Evolutionary conservation across 176 grass and related monocot species (phyloP), one percentile per base, ranked within the genome.

Genomic region (Eleusine coracana): DNA sequence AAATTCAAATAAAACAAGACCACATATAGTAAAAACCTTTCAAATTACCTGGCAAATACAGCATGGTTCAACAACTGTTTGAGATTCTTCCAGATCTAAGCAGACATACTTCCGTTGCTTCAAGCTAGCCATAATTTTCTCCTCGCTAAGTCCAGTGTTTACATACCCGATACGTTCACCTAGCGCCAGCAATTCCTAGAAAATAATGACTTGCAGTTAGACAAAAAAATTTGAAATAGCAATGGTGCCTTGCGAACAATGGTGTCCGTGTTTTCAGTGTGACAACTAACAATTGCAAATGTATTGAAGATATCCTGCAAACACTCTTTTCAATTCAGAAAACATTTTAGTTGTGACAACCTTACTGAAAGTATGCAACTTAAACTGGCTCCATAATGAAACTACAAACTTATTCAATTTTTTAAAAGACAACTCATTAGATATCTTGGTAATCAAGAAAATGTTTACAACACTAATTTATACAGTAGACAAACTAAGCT

Each of bases 101-200:
- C 77, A 37, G 25, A 86, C 56, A 78, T 75, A 88, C 29, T 80
- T 88, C 86, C 86, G 80, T 69, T 93, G 88, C 64, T 89, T 90
- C 90, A 96, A 71, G 75, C 80, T 83, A 75, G 46, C 77, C 54
- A 79, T 83, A 76, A 90, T 86, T 71, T 82, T 90, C 39, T 96
- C 90, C 80, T 96, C 93, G 12, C 12, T 87, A 62, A 96, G 88
- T 66, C 93, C 93, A 42, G 93, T 96, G 80, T 71, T 96, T 61
- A 96, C 93, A 80, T 89, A 81, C 37, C 93, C 93, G 68, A 96
- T 96, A 18, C 86, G 88, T 75, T 96, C 93, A 81, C 91, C 93
- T 51, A 96, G 79, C 67, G 93, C 90, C 80, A 96, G 73, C 60
- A 96, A 39, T 85, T 96, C 93, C 93, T 96, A 69, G 3, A 7